These are phyloP conservation scores for Debaryomyces fabryi DNA, from an alignment of 1,139 yeast species.

Conservation along the genomic window DNA sequence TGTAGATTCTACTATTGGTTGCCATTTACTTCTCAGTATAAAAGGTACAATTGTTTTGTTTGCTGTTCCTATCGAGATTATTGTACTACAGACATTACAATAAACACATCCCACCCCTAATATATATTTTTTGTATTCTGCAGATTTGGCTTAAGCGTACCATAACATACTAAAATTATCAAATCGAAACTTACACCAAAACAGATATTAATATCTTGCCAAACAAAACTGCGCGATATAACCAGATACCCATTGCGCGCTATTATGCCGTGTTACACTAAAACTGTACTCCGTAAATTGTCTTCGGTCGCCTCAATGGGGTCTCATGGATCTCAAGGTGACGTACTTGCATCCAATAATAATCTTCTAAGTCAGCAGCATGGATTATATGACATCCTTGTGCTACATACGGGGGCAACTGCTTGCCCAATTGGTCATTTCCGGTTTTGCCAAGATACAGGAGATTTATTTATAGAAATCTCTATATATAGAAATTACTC, in stretches of 20 bases:
- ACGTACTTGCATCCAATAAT: neutral
- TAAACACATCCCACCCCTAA: neutral
- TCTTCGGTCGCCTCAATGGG: conserved; percentile 1
- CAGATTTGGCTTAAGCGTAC: neutral
- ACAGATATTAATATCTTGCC: neutral
- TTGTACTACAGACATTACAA: neutral
- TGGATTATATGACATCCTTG: neutral
- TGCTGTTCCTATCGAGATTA: neutral
- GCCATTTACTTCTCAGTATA: neutral
- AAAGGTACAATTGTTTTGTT: neutral
- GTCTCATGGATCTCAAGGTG: neutral
- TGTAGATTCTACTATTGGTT: neutral
- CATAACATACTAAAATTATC: neutral
- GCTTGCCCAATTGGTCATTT: neutral
- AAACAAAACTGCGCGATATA: neutral
- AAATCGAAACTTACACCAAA: neutral
- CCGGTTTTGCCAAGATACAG: neutral
- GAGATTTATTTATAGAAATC: neutral
- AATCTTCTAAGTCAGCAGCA: neutral
- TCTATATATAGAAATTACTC: conserved; percentile 4
- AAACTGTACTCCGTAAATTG: neutral
- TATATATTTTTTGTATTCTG: neutral
- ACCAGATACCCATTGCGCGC: neutral
- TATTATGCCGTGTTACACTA: neutral
- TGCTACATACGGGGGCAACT: neutral